Conservation (phyloP, 2,329 filamentous ascomycete species). For the Aspergillus intermedius region DNA sequence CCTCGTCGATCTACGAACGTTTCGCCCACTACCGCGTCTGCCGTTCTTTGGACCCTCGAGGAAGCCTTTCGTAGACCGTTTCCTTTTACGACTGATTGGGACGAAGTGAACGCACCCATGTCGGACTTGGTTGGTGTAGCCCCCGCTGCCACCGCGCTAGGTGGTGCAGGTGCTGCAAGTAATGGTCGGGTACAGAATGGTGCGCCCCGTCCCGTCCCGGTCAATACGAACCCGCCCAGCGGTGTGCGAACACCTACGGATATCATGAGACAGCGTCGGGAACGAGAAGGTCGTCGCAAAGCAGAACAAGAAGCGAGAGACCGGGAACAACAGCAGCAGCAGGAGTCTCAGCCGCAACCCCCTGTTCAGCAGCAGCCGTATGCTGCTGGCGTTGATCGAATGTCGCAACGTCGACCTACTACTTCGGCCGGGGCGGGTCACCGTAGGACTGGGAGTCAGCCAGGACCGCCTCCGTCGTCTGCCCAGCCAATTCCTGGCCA, state of each 20-base stretch:
- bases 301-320: conserved; percentile 59
- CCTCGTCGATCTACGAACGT: conserved; percentile 52
- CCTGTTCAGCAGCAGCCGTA: conserved; percentile 9
- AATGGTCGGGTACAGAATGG: conserved; percentile 54
- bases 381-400: neutral
- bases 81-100: conserved; percentile 72
- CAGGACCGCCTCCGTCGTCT: conserved; percentile 12
- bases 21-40: conserved; percentile 77
- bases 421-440: neutral
- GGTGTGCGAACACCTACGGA: conserved; percentile 78
- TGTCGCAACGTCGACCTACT: neutral
- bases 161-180: conserved; percentile 32
- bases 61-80: conserved; percentile 79
- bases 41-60: conserved; percentile 87
- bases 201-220: conserved; percentile 49
- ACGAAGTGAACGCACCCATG: conserved; percentile 89
- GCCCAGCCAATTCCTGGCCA: conserved; percentile 17
- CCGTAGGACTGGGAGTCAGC: conserved; percentile 2
- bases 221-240: conserved; percentile 42
- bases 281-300: conserved; percentile 64
- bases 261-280: conserved; percentile 82
- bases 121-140: conserved; percentile 66
- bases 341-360: conserved; percentile 20
- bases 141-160: conserved; percentile 27
- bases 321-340: conserved; percentile 43